phyloP scores from a whole-genome alignment of 768 basidiomycete species.

The Mycena filopes region DNA sequence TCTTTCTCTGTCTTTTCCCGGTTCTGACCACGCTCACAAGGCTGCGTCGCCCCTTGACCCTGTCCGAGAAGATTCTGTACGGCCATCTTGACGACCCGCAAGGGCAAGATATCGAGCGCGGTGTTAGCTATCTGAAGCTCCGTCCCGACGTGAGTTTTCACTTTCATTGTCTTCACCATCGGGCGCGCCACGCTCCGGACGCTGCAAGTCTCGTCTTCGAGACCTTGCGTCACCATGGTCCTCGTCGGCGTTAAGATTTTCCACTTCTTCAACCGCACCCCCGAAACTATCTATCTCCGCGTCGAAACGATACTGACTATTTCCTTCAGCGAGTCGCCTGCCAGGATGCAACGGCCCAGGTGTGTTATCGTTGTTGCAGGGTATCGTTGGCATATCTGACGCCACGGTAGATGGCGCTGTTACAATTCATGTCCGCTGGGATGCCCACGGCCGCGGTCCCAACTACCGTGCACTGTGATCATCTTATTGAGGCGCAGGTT shows the following conservation, averaged over 20 bases:
- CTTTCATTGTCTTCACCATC: slow-evolving; percentile 8
- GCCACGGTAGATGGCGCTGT: slow-evolving; percentile 89
- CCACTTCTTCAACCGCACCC: background rate
- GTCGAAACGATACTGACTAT: slow-evolving; percentile 6
- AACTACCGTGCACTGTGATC: slow-evolving; percentile 99
- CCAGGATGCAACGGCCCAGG: slow-evolving; percentile 92
- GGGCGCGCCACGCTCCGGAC: background rate
- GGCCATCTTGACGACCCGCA: slow-evolving; percentile 97
- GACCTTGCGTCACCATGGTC: background rate
- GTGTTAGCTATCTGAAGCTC: slow-evolving; percentile 95
- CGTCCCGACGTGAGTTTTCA: slow-evolving; percentile 87
- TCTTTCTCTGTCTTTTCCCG: background rate
- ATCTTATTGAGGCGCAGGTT: slow-evolving; percentile 97
- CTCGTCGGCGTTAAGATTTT: background rate
- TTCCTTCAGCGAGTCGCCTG: slow-evolving; percentile 80
- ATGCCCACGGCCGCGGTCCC: slow-evolving; percentile 98
- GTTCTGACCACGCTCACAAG: slow-evolving; percentile 50
- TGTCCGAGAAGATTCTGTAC: slow-evolving; percentile 97
- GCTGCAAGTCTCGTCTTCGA: background rate
- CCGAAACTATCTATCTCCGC: background rate
- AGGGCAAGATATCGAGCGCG: slow-evolving; percentile 90
- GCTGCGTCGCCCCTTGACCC: slow-evolving; percentile 88
- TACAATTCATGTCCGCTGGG: slow-evolving; percentile 99
- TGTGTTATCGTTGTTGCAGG: slow-evolving; percentile 43
- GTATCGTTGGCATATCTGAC: slow-evolving; percentile 39